Base-by-base conservation (phyloP, 805 yeast species). In the Saturnispora sanitii region DNA sequence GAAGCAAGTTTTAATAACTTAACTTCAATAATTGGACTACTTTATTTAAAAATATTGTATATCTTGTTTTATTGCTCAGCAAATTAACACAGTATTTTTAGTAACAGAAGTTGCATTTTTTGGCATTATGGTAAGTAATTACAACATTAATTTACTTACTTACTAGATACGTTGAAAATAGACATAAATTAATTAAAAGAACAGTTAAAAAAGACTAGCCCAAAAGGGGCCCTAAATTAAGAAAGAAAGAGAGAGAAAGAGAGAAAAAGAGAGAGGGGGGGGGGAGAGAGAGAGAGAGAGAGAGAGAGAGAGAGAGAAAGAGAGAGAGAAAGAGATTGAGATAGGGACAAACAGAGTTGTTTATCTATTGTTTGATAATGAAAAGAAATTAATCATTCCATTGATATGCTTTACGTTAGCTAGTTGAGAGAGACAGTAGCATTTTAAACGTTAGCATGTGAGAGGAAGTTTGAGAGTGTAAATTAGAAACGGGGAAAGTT, bases 121-220 rank as follows among this genome's bases (percentile, higher is more conserved):
- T n/a, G n/a, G n/a, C n/a, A n/a, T n/a, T n/a, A n/a, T n/a, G n/a
- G n/a, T n/a, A n/a, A n/a, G n/a, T n/a, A n/a, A n/a, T n/a, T n/a
- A n/a, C n/a, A n/a, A n/a, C n/a, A n/a, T n/a, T n/a, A n/a, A n/a
- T n/a, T n/a, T n/a, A n/a, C n/a, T n/a, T n/a, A n/a, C n/a, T n/a
- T n/a, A n/a, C n/a, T n/a, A n/a, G n/a, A n/a, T n/a, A n/a, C n/a
- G n/a, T n/a, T n/a, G n/a, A 20, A 28, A 30, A 21, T 17, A 9
- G 35, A 19, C n/a, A 18, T 18, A 19, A 13, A 32, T 32, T 32
- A 16, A 16, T 11, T 17, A 32, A 33, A 33, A 16, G 15, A 23
- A 6, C 11, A 34, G 6, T 11, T 22, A 15, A 17, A 25, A 12
- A 34, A 21, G n/a, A 21, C 65, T 66, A 74, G 77, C 11, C 13